Conservation (phyloP, 495 filamentous ascomycete species). For the Penicillium bovifimosum region DNA sequence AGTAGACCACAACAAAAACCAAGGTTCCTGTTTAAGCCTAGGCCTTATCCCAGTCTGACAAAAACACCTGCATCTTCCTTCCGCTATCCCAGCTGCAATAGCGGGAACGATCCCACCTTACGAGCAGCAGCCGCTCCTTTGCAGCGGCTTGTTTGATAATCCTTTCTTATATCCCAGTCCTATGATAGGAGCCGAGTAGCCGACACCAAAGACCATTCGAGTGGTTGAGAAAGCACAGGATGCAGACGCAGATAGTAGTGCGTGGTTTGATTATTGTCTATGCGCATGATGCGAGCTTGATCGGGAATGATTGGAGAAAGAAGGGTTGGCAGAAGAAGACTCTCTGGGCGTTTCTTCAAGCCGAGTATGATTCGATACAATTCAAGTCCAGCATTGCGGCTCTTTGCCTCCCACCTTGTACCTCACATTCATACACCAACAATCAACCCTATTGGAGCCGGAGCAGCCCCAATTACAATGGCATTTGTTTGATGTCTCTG, state of each 20-base stretch:
- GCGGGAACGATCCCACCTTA: neutral
- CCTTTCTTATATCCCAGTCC: slow-evolving; percentile 7
- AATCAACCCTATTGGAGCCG: neutral
- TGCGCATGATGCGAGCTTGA: slow-evolving; percentile 48
- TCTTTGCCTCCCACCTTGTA: too few species aligned
- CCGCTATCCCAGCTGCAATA: neutral
- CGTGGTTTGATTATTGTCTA: slow-evolving; percentile 47
- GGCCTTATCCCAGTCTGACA: too few species aligned
- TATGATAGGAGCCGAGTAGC: neutral
- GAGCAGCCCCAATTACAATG: slow-evolving; percentile 29
- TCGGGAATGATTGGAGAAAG: slow-evolving; percentile 45
- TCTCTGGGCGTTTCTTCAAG: slow-evolving; percentile 52
- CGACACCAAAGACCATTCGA: slow-evolving; percentile 16
- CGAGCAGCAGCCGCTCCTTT: neutral
- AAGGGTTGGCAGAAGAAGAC: slow-evolving; percentile 47
- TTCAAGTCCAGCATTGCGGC: too few species aligned
- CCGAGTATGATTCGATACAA: too few species aligned
- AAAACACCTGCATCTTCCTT: slow-evolving; percentile 3
- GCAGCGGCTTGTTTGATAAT: neutral
- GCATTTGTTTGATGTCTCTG: slow-evolving; percentile 49
- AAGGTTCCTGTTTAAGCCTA: too few species aligned
- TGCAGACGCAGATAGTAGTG: slow-evolving; percentile 46
- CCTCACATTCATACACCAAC: too few species aligned
- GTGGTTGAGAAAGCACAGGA: slow-evolving; percentile 42
- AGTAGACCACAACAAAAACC: too few species aligned